Base-by-base conservation (phyloP, 1,284 basidiomycete species). In the Meripilus lineatus region DNA sequence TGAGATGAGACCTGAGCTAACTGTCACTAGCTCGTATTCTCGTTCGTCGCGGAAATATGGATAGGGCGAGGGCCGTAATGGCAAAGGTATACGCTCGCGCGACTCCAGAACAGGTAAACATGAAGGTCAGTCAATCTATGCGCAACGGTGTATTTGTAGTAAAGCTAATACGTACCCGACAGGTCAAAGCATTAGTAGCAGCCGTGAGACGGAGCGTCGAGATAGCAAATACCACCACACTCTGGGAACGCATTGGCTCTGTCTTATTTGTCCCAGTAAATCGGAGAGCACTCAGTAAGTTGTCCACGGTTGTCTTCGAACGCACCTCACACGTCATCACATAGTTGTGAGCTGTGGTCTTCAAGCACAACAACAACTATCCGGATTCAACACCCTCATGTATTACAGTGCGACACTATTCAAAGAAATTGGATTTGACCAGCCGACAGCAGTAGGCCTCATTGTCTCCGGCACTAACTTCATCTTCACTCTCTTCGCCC, bases 381-480 rank as follows among this genome's bases (percentile, higher is more conserved):
- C 83, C 52, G 88, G 89, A 2, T 79, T 76, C 63, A 76, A 77
- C 57, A 68, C 66, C 4, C 53, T 65, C 38, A 59, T 63, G 53
- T 86, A 86, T 59, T 88, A 85, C 55, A 61, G 84, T 77, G 83
- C 86, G 2, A 87, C 86, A 0, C 72, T 91, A 17, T 92, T 91
- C 67, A 77, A 84, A 52, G 71, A 79, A 53, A 85, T 90, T 41
- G 89, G 89, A 0, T 90, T 90, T 63, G 68, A 85, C 58, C 82
- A 90, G 56, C 82, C 87, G 0, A 89, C 84, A 0, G 86, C 85
- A 0, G 84, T 88, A 28, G 85, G 87, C 2, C 72, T 89, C 26
- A 82, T 91, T 54, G 72, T 91, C 32, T 84, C 87, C 1, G 77
- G 79, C 8, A 88, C 86, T 30, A 90, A 91, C 65, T 89, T 92